A percentile compares a stretch with the other conserved stretches of the same genome.
phyloP scores from a whole-genome alignment of 2,329 filamentous ascomycete species.

The Aspergillus aculeatus region DNA sequence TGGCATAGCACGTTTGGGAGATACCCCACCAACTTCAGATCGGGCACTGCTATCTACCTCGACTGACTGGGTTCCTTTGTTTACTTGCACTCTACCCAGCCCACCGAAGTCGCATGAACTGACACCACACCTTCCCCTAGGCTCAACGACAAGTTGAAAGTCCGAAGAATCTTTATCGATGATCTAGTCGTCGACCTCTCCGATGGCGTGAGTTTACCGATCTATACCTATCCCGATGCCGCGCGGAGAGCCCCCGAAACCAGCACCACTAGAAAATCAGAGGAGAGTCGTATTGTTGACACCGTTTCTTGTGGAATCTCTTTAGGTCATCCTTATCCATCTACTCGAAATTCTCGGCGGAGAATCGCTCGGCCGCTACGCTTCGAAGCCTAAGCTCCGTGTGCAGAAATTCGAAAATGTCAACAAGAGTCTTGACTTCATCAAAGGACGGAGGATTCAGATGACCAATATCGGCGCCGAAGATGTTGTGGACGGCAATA shows the following conservation, averaged over 20 bases:
- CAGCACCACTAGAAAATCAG: neutral
- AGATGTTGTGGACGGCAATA: constrained; percentile 96
- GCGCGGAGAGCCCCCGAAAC: neutral
- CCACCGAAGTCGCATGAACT: neutral
- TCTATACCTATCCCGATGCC: neutral
- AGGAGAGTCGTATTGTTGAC: neutral
- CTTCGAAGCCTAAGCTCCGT: constrained; percentile 89
- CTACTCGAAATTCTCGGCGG: constrained; percentile 92
- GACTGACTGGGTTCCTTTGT: neutral
- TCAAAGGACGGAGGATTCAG: constrained; percentile 86
- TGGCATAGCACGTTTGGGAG: neutral
- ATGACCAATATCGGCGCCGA: constrained; percentile 98
- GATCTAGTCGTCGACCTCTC: constrained; percentile 87
- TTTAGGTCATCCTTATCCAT: constrained; percentile 87
- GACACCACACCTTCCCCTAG: constrained; percentile 45
- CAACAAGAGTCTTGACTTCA: constrained; percentile 90
- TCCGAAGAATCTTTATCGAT: constrained; percentile 73
- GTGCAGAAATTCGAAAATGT: constrained; percentile 98
- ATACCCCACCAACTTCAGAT: neutral
- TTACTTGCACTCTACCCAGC: neutral
- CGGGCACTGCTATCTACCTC: neutral
- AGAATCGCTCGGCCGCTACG: constrained; percentile 94
- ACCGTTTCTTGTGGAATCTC: neutral
- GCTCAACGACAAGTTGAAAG: constrained; percentile 93
- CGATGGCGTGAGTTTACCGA: constrained; percentile 72